Conservation (phyloP, 768 basidiomycete species). For the Fomitopsis pulvina region DNA sequence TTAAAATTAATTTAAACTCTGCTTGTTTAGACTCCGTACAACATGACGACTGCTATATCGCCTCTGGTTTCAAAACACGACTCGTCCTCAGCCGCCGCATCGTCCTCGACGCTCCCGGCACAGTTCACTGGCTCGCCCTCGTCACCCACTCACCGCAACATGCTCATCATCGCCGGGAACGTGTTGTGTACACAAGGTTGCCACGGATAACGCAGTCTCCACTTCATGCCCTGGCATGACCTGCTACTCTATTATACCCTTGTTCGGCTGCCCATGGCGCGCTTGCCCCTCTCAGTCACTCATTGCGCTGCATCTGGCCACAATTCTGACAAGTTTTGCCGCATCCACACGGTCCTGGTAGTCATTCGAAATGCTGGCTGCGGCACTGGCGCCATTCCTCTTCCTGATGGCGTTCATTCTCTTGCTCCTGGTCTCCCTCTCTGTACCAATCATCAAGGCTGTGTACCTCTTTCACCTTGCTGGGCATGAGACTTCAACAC, state of each 20-base stretch:
- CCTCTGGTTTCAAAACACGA: too few species aligned
- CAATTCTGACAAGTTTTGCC: too few species aligned
- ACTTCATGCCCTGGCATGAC: background rate
- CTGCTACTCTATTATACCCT: background rate
- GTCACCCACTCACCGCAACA: too few species aligned
- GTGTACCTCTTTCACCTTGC: conserved; percentile 51
- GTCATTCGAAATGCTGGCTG: conserved; percentile 13
- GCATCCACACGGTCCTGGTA: too few species aligned
- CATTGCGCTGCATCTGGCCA: too few species aligned
- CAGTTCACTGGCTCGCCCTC: too few species aligned
- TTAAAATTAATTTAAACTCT: too few species aligned
- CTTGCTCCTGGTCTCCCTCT: conserved; percentile 55
- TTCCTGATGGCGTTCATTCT: conserved; percentile 51
- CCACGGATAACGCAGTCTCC: background rate
- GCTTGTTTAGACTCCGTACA: too few species aligned
- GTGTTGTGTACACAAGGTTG: background rate
- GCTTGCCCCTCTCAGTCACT: too few species aligned
- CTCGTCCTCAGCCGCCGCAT: too few species aligned
- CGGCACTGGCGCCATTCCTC: conserved; percentile 32
- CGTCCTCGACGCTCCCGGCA: background rate
- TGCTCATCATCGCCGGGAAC: background rate
- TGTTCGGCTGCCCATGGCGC: background rate
- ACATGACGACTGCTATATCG: too few species aligned
- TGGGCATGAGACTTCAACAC: conserved; percentile 25
- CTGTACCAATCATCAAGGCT: conserved; percentile 47